phyloP scores from a whole-genome alignment of 768 basidiomycete species.

The Mycena albidolilacea region DNA sequence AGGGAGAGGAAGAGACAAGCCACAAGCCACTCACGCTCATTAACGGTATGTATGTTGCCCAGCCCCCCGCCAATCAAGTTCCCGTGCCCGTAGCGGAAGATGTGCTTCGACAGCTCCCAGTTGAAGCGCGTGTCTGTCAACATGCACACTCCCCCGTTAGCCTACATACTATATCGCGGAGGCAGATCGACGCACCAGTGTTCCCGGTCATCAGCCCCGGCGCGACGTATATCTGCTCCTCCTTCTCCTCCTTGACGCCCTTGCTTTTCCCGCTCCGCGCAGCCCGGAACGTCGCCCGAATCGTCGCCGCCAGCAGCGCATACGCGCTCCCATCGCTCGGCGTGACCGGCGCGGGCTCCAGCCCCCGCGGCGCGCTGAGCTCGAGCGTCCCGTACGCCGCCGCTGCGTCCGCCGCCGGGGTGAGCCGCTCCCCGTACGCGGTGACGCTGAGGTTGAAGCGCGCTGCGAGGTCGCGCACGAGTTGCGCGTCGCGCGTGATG shows the following conservation, averaged over 20 bases:
- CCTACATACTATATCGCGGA: neutral
- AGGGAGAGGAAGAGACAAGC: slow-evolving; percentile 3
- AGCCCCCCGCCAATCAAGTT: slow-evolving; percentile 40
- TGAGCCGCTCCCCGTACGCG: slow-evolving; percentile 53
- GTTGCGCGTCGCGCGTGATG: slow-evolving; percentile 45
- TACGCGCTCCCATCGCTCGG: slow-evolving; percentile 45
- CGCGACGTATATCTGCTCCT: slow-evolving; percentile 35
- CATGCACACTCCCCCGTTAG: neutral
- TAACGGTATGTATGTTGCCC: slow-evolving; percentile 60
- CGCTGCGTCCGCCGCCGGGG: slow-evolving; percentile 26
- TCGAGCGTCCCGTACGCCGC: slow-evolving; percentile 47
- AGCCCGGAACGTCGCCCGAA: slow-evolving; percentile 52
- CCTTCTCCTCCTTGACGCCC: neutral
- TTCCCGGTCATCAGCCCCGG: slow-evolving; percentile 55
- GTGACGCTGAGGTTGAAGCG: slow-evolving; percentile 56
- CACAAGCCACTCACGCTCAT: slow-evolving; percentile 57
- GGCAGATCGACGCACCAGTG: slow-evolving; percentile 44
- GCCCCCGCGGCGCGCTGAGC: slow-evolving; percentile 53
- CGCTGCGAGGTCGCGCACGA: slow-evolving; percentile 50
- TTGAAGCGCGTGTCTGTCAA: slow-evolving; percentile 52
- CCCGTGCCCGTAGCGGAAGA: slow-evolving; percentile 64
- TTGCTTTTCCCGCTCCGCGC: slow-evolving; percentile 37
- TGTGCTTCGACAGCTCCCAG: slow-evolving; percentile 53
- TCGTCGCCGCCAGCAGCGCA: slow-evolving; percentile 57
- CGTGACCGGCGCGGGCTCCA: slow-evolving; percentile 66